phyloP scores from a whole-genome alignment of 75 land plant species.

The Picea glauca region DNA sequence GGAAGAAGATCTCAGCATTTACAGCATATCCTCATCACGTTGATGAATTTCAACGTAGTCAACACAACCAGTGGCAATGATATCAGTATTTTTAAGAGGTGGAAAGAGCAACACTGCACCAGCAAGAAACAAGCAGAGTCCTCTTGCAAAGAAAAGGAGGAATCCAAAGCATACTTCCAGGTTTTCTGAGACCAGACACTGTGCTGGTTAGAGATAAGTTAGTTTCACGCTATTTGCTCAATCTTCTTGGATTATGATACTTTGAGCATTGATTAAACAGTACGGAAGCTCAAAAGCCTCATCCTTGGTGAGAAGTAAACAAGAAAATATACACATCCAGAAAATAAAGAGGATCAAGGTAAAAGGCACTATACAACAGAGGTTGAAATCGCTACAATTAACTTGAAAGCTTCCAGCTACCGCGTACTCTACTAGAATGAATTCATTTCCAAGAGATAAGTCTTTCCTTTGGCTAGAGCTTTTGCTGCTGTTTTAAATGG shows the following conservation, averaged over 20 bases:
- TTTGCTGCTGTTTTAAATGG: constrained; percentile 28
- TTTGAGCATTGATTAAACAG: constrained; percentile 1
- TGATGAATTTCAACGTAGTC: constrained; percentile 2
- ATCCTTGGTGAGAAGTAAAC: background rate
- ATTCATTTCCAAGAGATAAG: constrained; percentile 60
- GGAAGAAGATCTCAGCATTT: background rate
- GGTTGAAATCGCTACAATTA: background rate
- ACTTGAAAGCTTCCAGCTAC: background rate
- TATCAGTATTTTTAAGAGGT: no score
- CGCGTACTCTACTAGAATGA: constrained; percentile 20
- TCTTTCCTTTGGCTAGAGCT: constrained; percentile 22
- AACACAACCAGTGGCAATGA: background rate
- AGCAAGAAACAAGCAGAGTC: background rate
- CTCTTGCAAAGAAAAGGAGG: background rate
- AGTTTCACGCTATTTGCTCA: background rate
- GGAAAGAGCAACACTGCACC: background rate
- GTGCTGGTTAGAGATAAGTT: background rate
- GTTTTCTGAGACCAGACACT: background rate
- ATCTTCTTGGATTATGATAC: background rate
- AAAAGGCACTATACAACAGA: background rate
- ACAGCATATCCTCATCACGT: constrained; percentile 6
- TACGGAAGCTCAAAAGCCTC: background rate
- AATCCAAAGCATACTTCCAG: background rate
- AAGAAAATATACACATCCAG: constrained; percentile 2
- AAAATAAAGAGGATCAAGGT: no score